Base-by-base conservation (phyloP, 768 basidiomycete genomes). In the Suillus bovinus region DNA sequence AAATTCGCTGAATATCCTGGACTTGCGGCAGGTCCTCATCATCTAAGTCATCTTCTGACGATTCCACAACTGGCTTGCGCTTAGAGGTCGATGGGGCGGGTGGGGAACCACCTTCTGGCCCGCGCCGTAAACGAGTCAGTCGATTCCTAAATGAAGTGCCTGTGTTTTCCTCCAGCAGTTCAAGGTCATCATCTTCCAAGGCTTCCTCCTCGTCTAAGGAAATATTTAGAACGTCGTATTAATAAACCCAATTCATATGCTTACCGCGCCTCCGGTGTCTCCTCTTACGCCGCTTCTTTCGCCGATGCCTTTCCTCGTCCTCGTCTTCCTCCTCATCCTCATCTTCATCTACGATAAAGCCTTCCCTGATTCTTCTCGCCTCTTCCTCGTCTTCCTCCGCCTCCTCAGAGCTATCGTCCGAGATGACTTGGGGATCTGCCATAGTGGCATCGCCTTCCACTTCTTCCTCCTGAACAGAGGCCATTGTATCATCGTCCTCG, bases 371-470 rank as follows among this genome's bases (percentile, higher is more conserved):
- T 61, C 85, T 81, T 61, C 85, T 83, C 68, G 80, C 90, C 77
- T 94, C 94, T 64, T 96, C 96, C 68, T 87, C 91, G 70, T 96
- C 94, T 54, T 96, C 94, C 41, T 96, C 93, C 39, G 85, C 89
- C 70, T 94, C 91, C 69, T 93, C 93, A 50, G 92, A 94, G 73
- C 92, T 94, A 75, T 94, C 92, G 71, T 91, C 90, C 22, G 86
- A 84, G 61, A 76, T 76, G 27, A 61, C 69, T 22, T 68, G 67
- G 60, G 78, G 80, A 44, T 81, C 80, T 76, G 82, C 83, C 69
- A 74, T 74, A 49, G 80, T 73, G 58, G 80, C 81, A 70, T 87
- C 87, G 42, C 80, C 85, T 59, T 84, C 87, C 59, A 79, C 86
- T 52, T 78, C 79, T 22, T 78, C 76, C 27, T 71, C 73, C 34